Base-by-base conservation (phyloP, 1,139 yeast species). In the Eremothecium cymbalariae region DNA sequence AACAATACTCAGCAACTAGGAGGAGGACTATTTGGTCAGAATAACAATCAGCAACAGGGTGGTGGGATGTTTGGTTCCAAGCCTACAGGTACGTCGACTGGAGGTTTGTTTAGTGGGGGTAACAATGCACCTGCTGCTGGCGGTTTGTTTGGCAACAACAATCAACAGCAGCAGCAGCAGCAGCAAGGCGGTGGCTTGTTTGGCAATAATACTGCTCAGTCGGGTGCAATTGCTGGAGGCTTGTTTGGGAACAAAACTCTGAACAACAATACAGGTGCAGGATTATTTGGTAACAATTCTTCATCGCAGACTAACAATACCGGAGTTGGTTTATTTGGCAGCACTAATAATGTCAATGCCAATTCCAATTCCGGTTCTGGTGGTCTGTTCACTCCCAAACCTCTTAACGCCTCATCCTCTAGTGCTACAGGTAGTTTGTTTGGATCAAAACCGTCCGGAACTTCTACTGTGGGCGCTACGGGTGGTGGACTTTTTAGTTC, bases 181-280 rank as follows among this genome's bases (percentile, higher is more conserved):
- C 44, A 20, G 37, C n/a, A n/a, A 42, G 15, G 46, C 13, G 50
- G 44, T 32, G 62, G 54, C 8, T 37, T 44, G 30, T 58, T 57
- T 41, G n/a, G n/a, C n/a, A n/a, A n/a, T n/a, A n/a, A n/a, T n/a
- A n/a, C n/a, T n/a, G n/a, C n/a, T n/a, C n/a, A n/a, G n/a, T 33
- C 46, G n/a, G 53, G 57, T n/a, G n/a, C n/a, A n/a, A n/a, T n/a
- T n/a, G n/a, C n/a, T 8, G 60, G 59, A 22, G 58, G 63, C 6
- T 39, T 59, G 18, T 62, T 61, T 45, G 68, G 65, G 12, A 31
- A n/a, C 49, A 42, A 34, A 39, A 33, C 28, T 25, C 32, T 37
- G 32, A 33, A 30, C 42, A 33, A 18, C 31, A 28, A 31, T 31
- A 37, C 32, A 23, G 25, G 45, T 13, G 56, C 53, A 31, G 62